Conservation (phyloP, 2,329 filamentous ascomycete species). For the Eutypa lata region DNA sequence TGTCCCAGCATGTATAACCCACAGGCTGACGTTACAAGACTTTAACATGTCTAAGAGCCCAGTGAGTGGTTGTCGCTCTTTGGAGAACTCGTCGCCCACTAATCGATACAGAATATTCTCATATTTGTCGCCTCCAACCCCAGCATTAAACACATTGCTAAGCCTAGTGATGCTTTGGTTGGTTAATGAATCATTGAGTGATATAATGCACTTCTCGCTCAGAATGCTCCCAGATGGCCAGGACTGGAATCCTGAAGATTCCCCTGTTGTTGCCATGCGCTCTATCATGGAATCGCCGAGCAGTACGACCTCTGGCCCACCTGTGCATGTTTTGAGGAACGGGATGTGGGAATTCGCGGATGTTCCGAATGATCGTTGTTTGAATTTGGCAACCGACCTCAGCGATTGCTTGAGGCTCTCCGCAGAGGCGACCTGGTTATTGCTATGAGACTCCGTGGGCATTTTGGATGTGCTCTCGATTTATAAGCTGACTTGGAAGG, state of each 20-base stretch:
- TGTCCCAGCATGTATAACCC: constrained; percentile 16
- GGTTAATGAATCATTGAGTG: background rate
- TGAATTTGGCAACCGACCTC: background rate
- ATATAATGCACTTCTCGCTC: background rate
- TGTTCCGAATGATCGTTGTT: constrained; percentile 1
- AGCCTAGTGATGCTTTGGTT: background rate
- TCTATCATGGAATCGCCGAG: constrained; percentile 23
- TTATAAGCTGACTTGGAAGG: no score
- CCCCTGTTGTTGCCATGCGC: constrained; percentile 17
- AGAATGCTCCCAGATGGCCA: constrained; percentile 10
- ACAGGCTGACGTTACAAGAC: constrained; percentile 9
- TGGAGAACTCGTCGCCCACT: constrained; percentile 3
- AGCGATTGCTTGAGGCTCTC: background rate
- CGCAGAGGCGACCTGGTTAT: background rate
- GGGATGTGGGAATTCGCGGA: constrained; percentile 1
- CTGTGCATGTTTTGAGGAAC: background rate
- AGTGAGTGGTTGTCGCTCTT: background rate
- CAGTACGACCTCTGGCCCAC: constrained; percentile 3
- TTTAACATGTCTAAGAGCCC: background rate
- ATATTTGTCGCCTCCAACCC: constrained; percentile 22
- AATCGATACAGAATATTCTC: constrained; percentile 19
- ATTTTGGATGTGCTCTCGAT: background rate
- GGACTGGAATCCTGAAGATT: constrained; percentile 8
- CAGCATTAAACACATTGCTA: constrained; percentile 14
- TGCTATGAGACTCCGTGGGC: background rate